phyloP scores from a whole-genome alignment of 352 stramenopile species.

The Phytophthora cactorum region DNA sequence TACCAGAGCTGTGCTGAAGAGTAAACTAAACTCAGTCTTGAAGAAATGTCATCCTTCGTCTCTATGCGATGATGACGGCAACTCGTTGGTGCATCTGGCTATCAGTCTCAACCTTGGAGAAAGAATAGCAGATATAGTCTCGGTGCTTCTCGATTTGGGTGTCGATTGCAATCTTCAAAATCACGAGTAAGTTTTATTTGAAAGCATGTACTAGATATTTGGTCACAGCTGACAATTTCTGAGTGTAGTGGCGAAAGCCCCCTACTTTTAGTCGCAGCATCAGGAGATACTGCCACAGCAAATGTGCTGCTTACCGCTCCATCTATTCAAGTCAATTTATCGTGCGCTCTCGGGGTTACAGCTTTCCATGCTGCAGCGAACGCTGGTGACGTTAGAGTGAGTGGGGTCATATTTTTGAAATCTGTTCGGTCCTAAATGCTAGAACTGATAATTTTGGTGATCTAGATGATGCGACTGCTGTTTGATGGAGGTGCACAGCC shows the following conservation, averaged over 20 bases:
- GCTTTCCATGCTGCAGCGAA: conserved; percentile 68
- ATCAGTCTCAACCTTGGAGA: conserved; percentile 42
- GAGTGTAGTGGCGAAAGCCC: conserved; percentile 51
- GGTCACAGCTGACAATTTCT: background rate
- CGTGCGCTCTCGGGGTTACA: conserved; percentile 52
- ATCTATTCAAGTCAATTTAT: conserved; percentile 49
- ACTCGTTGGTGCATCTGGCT: conserved; percentile 58
- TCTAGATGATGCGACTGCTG: conserved; percentile 59
- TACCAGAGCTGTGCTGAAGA: background rate
- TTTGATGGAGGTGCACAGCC: conserved; percentile 44
- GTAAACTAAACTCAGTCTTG: conserved; percentile 7
- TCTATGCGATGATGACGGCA: conserved; percentile 47
- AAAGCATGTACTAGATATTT: background rate
- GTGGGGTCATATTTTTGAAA: background rate
- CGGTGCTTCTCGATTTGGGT: conserved; percentile 37
- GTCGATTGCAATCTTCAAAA: conserved; percentile 62
- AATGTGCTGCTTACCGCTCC: conserved; percentile 12
- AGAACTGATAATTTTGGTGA: background rate
- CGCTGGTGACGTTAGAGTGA: conserved; percentile 52
- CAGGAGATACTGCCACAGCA: conserved; percentile 41
- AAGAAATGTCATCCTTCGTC: background rate
- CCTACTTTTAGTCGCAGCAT: conserved; percentile 61
- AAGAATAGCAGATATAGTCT: conserved; percentile 23
- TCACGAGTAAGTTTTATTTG: conserved; percentile 42
- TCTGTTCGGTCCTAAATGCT: background rate